Base-by-base conservation (phyloP, 805 yeast species). In the Myxozyma udenii region DNA sequence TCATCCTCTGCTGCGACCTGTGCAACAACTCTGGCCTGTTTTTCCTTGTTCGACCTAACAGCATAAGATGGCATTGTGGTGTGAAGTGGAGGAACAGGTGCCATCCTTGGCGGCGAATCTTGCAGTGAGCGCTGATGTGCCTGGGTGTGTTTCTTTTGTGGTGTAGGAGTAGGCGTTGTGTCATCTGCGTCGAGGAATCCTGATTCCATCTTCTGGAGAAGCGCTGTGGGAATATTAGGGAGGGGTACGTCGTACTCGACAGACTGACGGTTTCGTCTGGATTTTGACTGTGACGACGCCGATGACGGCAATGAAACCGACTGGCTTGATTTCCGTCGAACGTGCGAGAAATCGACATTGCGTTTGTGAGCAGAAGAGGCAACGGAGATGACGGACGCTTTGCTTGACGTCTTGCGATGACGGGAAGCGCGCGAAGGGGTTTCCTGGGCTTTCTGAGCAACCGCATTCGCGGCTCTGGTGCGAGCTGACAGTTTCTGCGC, bases 271-370 rank as follows among this genome's bases (percentile, higher is more conserved):
- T 18, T 18, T 14, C 39, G 39, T n/a, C 33, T 28, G 14, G 9
- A 9, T 14, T 28, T 35, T 14, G 56, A 44, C 7, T 25, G 37
- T 7, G 47, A 19, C 3, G 57, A 44, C 1, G 41, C n/a, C 18
- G 56, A 45, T n/a, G n/a, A n/a, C n/a, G n/a, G n/a, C n/a, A n/a
- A n/a, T n/a, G n/a, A n/a, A n/a, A n/a, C n/a, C 6, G 24, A 41
- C 7, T 40, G 49, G n/a, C 35, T 11, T 7, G 53, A 19, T n/a
- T 43, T 42, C 43, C 40, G 39, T 14, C 53, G 41, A 14, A 35
- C 38, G 28, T 52, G 59, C 2, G 57, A 44, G 38, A 55, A 55
- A 28, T 44, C 59, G 16, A 55, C 59, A 12, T 46, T 44, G 21
- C 57, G 59, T 38, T 48, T 53, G 14, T 47, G 33, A n/a, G 19